Percentiles rank a stretch among this genome's conserved stretches.
These are phyloP conservation scores for Suhomyces prunicola DNA, from an alignment of 805 yeast species.

Conservation along the genomic window DNA sequence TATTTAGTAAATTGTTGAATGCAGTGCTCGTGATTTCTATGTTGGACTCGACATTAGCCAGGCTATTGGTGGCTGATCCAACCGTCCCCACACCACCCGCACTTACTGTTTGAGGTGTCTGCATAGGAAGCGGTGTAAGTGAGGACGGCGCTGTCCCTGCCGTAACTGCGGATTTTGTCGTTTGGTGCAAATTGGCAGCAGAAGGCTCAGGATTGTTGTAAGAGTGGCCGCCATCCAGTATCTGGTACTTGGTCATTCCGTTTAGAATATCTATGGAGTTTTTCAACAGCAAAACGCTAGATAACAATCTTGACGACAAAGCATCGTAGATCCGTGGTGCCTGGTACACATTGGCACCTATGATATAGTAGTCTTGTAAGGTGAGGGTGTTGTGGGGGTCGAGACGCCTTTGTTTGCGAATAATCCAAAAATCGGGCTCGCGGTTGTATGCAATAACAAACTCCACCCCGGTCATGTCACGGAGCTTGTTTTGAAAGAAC, in stretches of 20 bases:
- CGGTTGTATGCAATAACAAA: conserved; percentile 69
- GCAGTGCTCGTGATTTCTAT: conserved; percentile 27
- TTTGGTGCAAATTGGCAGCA: conserved; percentile 6
- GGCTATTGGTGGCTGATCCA: conserved; percentile 8
- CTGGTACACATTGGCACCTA: conserved; percentile 91
- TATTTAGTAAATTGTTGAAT: conserved; percentile 29
- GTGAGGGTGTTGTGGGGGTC: conserved; percentile 50
- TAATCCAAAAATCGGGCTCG: conserved; percentile 93
- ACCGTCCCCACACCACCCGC: conserved; percentile 7
- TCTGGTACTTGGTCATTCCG: conserved; percentile 29
- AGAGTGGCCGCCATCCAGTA: conserved; percentile 35
- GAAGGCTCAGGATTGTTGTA: conserved; percentile 15
- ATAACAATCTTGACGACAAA: conserved; percentile 61
- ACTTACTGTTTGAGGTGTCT: conserved; percentile 15
- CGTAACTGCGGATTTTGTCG: conserved; percentile 5
- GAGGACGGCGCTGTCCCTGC: conserved; percentile 3
- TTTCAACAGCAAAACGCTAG: conserved; percentile 34
- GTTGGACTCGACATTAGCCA: conserved; percentile 6
- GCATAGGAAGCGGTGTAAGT: conserved; percentile 8
- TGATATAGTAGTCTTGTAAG: conserved; percentile 77
- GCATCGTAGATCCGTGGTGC: conserved; percentile 76
- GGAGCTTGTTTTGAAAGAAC: conserved; percentile 53
- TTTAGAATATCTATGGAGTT: conserved; percentile 32
- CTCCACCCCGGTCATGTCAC: conserved; percentile 82
- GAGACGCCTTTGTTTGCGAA: conserved; percentile 73